Base-by-base conservation (phyloP, 345 rosid species). In the Eucalyptus marginata region DNA sequence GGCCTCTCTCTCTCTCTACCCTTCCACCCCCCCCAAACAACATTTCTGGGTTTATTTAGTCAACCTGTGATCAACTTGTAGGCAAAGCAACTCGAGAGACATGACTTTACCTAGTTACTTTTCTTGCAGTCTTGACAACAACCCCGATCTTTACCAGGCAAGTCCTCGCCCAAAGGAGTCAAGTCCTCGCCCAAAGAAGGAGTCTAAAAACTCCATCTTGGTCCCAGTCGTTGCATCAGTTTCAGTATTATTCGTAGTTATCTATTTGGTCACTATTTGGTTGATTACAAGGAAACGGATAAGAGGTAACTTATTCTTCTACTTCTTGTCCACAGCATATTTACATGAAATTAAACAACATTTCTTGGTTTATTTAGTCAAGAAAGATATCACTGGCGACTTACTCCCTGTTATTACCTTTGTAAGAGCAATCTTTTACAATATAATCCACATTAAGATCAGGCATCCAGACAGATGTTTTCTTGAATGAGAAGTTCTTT, bases 81-180 rank as follows among this genome's bases (percentile, higher is more conserved):
- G 59, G 59, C 59, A 20, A 54, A 54, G 10, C 59, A 18, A 54
- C 10, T 20, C 8, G 56, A 52, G 56, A 7, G 20, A 58, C 0
- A 3, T 59, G 5, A 59, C 31, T 59, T 27, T 27, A 6, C 7
- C 2, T 27, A 27, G 31, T 59, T 59, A 11, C 7, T 59, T 12
- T 6, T 59, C 40, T 46, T 20, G 49, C 91, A 94, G 98, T 22
- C 40, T 90, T n/a, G 90, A 86, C 10, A 92, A 94, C n/a, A 95
- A 95, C 58, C 91, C 91, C 10, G 90, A 95, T 86, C 56, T 81
- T 59, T 59, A 16, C 31, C 4, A 0, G 31, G 15, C 31, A 25
- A 27, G 15, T 59, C 4, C 66, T 59, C 12, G 66, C n/a, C 13
- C 59, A 20, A 20, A 56, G 27, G n/a, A n/a, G n/a, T n/a, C 31